Evolutionary conservation across 768 basidiomycete species (phyloP).

Genomic region (Coprinopsis sp.): DNA sequence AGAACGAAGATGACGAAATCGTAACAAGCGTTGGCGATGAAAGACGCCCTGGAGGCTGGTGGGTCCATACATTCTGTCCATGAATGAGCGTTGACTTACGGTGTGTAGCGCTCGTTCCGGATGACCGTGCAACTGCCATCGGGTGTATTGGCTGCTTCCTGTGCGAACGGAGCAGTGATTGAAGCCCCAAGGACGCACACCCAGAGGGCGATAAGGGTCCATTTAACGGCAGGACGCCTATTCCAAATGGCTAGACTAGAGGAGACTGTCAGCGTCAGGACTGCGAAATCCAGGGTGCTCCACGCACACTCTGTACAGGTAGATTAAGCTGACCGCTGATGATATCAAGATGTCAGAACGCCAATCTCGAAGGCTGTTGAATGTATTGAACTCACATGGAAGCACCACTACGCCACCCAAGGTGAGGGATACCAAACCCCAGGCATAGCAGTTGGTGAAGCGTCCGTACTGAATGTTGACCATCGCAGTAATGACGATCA

Average conservation of each 20-base stretch:
- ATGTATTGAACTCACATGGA: too few species aligned
- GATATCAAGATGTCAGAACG: too few species aligned
- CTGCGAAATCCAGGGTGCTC: neutral
- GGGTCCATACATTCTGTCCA: too few species aligned
- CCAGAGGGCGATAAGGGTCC: neutral
- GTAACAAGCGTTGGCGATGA: neutral
- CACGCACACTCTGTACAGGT: constrained; percentile 1
- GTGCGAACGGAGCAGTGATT: neutral
- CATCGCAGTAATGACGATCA: neutral
- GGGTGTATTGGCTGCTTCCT: neutral
- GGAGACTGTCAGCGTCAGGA: neutral
- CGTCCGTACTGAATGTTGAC: neutral
- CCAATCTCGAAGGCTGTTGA: too few species aligned
- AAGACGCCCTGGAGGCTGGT: neutral
- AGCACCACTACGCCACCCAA: neutral
- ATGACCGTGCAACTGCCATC: neutral
- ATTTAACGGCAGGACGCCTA: neutral
- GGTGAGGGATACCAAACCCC: neutral
- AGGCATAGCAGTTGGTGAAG: neutral
- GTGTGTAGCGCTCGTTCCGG: neutral
- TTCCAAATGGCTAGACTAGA: constrained; percentile 1
- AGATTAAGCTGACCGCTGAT: neutral
- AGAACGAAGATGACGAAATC: neutral
- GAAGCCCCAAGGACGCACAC: neutral
- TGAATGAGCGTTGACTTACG: neutral